Base-by-base conservation (phyloP, 768 basidiomycete genomes). In the Trametopsis cervina region DNA sequence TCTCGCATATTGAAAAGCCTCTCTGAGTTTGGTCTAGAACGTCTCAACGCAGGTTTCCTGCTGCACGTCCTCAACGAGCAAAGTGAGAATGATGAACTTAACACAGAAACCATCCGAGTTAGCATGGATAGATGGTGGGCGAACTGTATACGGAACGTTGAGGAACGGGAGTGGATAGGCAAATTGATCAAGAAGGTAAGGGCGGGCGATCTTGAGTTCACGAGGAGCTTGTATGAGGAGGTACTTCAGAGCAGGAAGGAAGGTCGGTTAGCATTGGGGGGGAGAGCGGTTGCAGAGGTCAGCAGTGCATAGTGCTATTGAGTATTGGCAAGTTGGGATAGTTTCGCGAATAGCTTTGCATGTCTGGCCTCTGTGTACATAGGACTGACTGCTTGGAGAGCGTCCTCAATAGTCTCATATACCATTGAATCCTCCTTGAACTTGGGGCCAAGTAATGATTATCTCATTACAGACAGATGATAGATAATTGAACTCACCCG, bases 51-150 rank as follows among this genome's bases (percentile, higher is more conserved):
- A 12, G 83, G 80, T 1, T 85, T 87, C 55, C 57, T 89, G 38
- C 69, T 88, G 38, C 81, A 84, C 58, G 70, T 87, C 50, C 70
- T 88, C 22, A 75, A 69, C 55, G 81, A 87, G 58, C 85, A 86
- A 59, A 83, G 80, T 56, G 78, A 83, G 59, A 60, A 68, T 18
- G 65, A 68, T 24, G 65, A 73, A 57, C 69, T 89, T 37, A 69
- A 77, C 56, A 67, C 74, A n/a, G 54, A 57, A 9, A 63, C 64
- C 10, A 66, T 86, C 42, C 60, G 63, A 42, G 63, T 65, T 53
- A 87, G 85, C 60, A 86, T 87, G 83, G 85, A 85, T 52, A 67
- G 71, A 48, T 89, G 83, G 81, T 87, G 85, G 85, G 77, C 78
- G 17, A 83, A 83, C 56, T 88, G 85, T 59, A 65, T 85, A 43